Percentiles rank a stretch among this genome's conserved stretches.
phyloP scores from a whole-genome alignment of 345 rosid genomes.

The Noccaea bulbosa region DNA sequence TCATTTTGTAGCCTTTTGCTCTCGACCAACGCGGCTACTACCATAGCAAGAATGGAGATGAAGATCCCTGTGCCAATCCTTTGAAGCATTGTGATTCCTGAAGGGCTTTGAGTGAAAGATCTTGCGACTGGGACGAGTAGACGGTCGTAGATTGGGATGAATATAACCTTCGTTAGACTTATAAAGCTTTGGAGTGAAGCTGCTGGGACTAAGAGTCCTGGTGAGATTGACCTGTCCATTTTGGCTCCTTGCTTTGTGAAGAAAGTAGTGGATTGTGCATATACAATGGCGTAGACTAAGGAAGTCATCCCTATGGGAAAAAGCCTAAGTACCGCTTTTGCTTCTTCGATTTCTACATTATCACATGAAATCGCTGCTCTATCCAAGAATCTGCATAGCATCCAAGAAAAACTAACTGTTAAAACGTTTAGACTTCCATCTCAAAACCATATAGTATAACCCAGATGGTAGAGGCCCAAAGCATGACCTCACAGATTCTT shows the following conservation, averaged over 20 bases:
- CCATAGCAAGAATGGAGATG: conserved; percentile 38
- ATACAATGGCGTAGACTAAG: conserved; percentile 52
- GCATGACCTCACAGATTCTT: not conserved
- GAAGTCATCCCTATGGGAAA: conserved; percentile 58
- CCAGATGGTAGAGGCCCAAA: not conserved
- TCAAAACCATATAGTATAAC: not conserved
- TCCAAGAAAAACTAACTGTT: not conserved
- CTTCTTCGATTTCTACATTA: conserved; percentile 55
- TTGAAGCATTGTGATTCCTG: conserved; percentile 51
- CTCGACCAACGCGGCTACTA: conserved; percentile 48
- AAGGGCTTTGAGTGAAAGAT: conserved; percentile 37
- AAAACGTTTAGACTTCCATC: not conserved
- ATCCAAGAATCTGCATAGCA: conserved; percentile 53
- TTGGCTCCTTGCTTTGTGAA: conserved; percentile 69
- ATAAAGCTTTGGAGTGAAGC: conserved; percentile 57
- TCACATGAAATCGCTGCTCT: conserved; percentile 48
- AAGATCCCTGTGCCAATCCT: conserved; percentile 44
- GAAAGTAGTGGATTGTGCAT: conserved; percentile 57
- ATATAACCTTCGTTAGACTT: conserved; percentile 43
- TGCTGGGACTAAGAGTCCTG: conserved; percentile 50
- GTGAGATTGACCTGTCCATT: conserved; percentile 53
- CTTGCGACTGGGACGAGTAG: conserved; percentile 53
- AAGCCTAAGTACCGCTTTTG: conserved; percentile 51
- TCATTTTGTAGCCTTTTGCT: conserved; percentile 39
- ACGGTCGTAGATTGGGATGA: conserved; percentile 57